Percentiles rank a stretch among this genome's conserved stretches.
phyloP scores from a whole-genome alignment of 73 alveolate genomes.

The Effrenium voratum region DNA sequence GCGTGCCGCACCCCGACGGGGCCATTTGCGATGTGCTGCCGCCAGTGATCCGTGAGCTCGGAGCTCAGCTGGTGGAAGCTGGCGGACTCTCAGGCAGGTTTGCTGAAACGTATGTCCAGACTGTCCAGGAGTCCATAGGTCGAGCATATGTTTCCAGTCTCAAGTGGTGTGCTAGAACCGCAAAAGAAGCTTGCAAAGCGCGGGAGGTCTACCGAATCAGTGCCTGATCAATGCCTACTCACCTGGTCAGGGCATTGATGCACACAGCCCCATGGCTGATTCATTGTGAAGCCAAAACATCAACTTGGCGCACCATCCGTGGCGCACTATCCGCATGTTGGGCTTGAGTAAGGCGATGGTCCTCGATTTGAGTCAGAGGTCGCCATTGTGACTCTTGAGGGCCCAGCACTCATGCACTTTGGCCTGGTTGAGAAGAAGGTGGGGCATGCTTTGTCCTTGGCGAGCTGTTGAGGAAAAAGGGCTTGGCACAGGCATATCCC shows the following conservation, averaged over 20 bases:
- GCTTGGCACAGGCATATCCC: conserved; percentile 4
- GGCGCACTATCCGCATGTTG: background rate
- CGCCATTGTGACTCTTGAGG: conserved; percentile 80
- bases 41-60: background rate
- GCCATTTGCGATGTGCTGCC: conserved; percentile 93
- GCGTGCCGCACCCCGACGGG: conserved; percentile 94
- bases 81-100: conserved; percentile 45
- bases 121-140: too few species aligned
- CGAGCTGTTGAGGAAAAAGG: background rate
- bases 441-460: background rate
- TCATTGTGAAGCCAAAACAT: too few species aligned
- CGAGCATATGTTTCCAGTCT: too few species aligned
- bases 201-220: conserved; percentile 32
- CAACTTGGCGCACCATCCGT: background rate
- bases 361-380: conserved; percentile 75
- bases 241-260: conserved; percentile 93
- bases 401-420: conserved; percentile 82
- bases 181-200: too few species aligned
- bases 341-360: conserved; percentile 28
- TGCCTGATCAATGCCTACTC: conserved; percentile 75
- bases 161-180: too few species aligned
- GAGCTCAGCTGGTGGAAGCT: background rate
- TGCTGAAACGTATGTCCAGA: too few species aligned
- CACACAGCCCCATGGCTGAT: conserved; percentile 35
- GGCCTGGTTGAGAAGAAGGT: conserved; percentile 88